Conservation (phyloP, 1,139 yeast genomes). For the Arxiozyma heterogenica region DNA sequence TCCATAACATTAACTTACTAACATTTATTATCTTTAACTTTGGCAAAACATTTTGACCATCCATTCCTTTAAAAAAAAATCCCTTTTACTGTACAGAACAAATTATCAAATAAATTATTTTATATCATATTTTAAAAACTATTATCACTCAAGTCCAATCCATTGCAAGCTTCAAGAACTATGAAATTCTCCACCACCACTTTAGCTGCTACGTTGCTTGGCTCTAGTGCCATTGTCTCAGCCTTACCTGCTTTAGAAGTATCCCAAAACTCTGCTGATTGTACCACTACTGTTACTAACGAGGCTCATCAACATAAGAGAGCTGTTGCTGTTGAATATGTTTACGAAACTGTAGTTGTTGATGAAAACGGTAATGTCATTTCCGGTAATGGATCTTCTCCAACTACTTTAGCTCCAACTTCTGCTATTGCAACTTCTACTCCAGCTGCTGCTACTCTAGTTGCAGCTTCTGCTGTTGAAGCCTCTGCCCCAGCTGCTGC, state of each 20-base stretch:
- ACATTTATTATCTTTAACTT: slow-evolving; percentile 1
- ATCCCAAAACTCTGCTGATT: slow-evolving; percentile 5
- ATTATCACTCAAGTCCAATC: background rate
- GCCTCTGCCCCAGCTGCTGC: background rate
- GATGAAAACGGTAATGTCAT: slow-evolving; percentile 36
- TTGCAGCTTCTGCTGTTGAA: background rate
- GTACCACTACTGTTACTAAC: slow-evolving; percentile 32
- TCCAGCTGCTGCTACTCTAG: background rate
- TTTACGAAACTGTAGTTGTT: slow-evolving; percentile 69
- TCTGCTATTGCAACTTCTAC: background rate
- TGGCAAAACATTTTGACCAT: background rate
- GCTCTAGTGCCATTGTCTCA: slow-evolving; percentile 22
- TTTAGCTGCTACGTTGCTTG: slow-evolving; percentile 19
- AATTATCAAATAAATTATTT: background rate
- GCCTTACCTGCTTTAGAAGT: slow-evolving; percentile 14
- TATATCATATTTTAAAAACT: background rate
- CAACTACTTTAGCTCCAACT: slow-evolving; percentile 4
- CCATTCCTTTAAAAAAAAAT: slow-evolving; percentile 1
- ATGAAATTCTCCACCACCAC: slow-evolving; percentile 18
- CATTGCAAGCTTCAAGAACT: background rate
- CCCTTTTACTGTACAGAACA: background rate
- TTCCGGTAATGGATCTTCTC: background rate
- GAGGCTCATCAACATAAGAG: slow-evolving; percentile 56
- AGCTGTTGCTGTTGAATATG: slow-evolving; percentile 74
- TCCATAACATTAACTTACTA: background rate